Evolutionary conservation across 2,329 filamentous ascomycete species (phyloP), one percentile per base, ranked within the genome.

Genomic region (Metarhizium rileyi): DNA sequence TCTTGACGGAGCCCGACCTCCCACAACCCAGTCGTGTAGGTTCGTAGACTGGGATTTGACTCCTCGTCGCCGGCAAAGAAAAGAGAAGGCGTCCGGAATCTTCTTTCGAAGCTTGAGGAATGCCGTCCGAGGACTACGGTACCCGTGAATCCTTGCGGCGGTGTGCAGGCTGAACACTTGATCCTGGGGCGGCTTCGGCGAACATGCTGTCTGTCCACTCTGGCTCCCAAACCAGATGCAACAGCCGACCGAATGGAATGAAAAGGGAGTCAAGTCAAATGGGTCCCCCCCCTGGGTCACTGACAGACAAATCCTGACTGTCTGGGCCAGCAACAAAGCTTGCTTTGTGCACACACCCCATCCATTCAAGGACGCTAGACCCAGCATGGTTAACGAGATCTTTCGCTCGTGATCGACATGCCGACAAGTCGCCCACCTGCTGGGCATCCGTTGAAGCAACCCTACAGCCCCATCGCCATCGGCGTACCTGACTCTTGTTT

Each of bases 351-450:
- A 25, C 38, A 42, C 38, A 25, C 22, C 36, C 36, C 4, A 9
- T 20, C 36, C 4, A 9, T 20, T 18, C n/a, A 23, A 23, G 8
- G 36, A 7, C n/a, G 30, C 45, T 20, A 25, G 35, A 18, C 45
- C 26, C 16, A 20, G 20, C 46, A 16, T 48, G 26, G 46, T 16
- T n/a, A 33, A 42, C 22, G 38, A 42, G 38, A 48, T 48, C 46
- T 43, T 43, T 47, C 38, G 23, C 45, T 38, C 45, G 33, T 47
- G 45, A 35, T 41, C 45, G 45, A 47, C 35, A 48, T 42, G 25
- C 36, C 46, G 46, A 26, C n/a, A 18, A 26, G 46, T 33, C 33
- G 33, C 27, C 25, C 46, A 41, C 26, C 46, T 26, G 46, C n/a
- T 43, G 26, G 38, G 26, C 22, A 26, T 23, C 33, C 23, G 25